Evolutionary conservation across 495 filamentous ascomycete genomes (phyloP).

Genomic region (Penicillium flavigenum): DNA sequence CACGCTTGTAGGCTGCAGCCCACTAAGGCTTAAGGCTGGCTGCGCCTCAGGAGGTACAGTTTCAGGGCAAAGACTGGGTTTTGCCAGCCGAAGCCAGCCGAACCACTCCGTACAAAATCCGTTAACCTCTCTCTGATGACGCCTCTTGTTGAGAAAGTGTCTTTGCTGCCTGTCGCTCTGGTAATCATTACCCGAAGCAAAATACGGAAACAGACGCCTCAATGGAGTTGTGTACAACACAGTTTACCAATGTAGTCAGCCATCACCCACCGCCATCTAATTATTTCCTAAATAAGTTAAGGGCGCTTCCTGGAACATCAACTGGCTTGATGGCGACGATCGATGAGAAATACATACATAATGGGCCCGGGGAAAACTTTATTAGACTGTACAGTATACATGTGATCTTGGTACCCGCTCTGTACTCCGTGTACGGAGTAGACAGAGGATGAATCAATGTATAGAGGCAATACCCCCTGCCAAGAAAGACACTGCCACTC

Average conservation of each 20-base stretch:
- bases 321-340: constrained; percentile 16
- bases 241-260: background rate
- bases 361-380: constrained; percentile 4
- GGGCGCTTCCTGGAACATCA: constrained; percentile 11
- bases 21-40: constrained; percentile 42
- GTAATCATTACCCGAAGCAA: constrained; percentile 16
- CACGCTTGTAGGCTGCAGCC: constrained; percentile 35
- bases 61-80: background rate
- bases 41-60: constrained; percentile 9
- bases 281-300: constrained; percentile 5
- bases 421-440: background rate
- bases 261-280: background rate
- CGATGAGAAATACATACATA: constrained; percentile 1
- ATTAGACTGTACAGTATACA: background rate
- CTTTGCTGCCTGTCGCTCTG: constrained; percentile 2
- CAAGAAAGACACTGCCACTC: background rate
- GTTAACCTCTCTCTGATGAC: constrained; percentile 1
- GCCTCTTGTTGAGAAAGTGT: background rate
- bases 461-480: background rate
- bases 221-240: background rate
- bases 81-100: background rate
- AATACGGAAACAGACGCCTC: constrained; percentile 7
- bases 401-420: background rate
- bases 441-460: background rate
- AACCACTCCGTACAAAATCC: background rate